Base-by-base conservation (phyloP, 1,284 basidiomycete genomes). In the Cutaneotrichosporon spelunceum region DNA sequence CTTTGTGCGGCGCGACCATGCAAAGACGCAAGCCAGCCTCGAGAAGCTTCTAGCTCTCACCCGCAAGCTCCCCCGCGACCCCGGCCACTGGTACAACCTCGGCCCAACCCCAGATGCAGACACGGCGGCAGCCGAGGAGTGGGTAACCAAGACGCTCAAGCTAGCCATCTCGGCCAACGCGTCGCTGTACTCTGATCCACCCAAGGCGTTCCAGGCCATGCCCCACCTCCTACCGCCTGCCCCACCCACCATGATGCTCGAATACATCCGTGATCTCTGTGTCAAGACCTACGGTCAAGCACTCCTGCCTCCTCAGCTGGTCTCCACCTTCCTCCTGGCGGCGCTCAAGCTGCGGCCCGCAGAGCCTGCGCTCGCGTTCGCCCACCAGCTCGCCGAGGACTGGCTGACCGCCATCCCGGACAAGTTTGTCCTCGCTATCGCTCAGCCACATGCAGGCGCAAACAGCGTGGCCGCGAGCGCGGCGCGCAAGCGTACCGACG, bases 1-100 rank as follows among this genome's bases (percentile, higher is more conserved):
- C n/a, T 78, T 78, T 57, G 74, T 78, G 21, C 67, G 76, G 10
- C 68, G 74, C 30, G 76, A 78, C 62, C 76, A 78, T 55, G 57
- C 68, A 63, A 74, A 73, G 61, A 73, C 74, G 13, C 72, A 74
- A 45, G 66, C 69, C 9, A 65, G 70, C 4, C 69, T 78, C 5
- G 48, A 58, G 7, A 64, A 68, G 33, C 62, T 78, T 1, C 57
- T 76, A 9, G 61, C 59, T 5, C 63, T 68, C 4, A 61, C 68
- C 2, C 47, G 54, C 19, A 27, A 47, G 48, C 60, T 68, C 27
- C 64, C 57, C 21, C 55, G 59, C 36, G 55, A 54, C 24, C 19
- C 57, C 5, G 44, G 33, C 30, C 52, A 53, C 16, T 65, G 67
- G 70, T 68, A 66, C 30, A 66, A 67, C 55, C 56, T 66, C 5